Evolutionary conservation across 2,329 filamentous ascomycete species (phyloP), one percentile per base, ranked within the genome.

Genomic region (Pseudogymnoascus sp.): DNA sequence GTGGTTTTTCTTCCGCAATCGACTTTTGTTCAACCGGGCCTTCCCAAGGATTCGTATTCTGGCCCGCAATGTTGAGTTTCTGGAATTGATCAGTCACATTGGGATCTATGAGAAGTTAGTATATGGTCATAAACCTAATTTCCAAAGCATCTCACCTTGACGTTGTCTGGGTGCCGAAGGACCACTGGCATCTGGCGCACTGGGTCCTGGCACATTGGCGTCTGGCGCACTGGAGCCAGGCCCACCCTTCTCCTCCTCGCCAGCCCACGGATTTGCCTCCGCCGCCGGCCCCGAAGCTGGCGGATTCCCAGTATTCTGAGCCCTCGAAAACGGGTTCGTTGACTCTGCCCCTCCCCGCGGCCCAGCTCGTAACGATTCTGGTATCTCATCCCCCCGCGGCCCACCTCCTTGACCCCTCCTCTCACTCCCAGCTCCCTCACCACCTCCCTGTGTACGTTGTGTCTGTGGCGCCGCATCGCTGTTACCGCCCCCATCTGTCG

Each of bases 21-120:
- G 72, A 69, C 54, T 57, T 31, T 31, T 34, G 25, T 13, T 34
- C 51, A 57, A 57, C n/a, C 6, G 28, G 5, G 25, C 28, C 28
- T 57, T 73, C 70, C 73, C 72, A 74, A 41, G 73, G 72, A 66
- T 74, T 74, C 37, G 70, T 67, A 25, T 45, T 70, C 23, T 69
- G 65, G 45, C 71, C 69, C 14, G 65, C 66, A 8, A 73, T 57
- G 1, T 71, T 69, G 6, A 72, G 67, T 4, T 68, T 68, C 1
- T 68, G 65, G 31, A 73, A 67, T 63, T 73, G 63, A 28, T 70
- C 62, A 3, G 67, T 45, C 37, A 68, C 67, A 51, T 63, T 63
- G 6, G 61, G 25, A 45, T 60, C 67, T 69, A 19, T 4, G 25
- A 60, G 21, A 6, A 41, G 21, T 45, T 64, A 21, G 51, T 28